Evolutionary conservation across 768 basidiomycete species (phyloP).

Genomic region (Mycena galopus): DNA sequence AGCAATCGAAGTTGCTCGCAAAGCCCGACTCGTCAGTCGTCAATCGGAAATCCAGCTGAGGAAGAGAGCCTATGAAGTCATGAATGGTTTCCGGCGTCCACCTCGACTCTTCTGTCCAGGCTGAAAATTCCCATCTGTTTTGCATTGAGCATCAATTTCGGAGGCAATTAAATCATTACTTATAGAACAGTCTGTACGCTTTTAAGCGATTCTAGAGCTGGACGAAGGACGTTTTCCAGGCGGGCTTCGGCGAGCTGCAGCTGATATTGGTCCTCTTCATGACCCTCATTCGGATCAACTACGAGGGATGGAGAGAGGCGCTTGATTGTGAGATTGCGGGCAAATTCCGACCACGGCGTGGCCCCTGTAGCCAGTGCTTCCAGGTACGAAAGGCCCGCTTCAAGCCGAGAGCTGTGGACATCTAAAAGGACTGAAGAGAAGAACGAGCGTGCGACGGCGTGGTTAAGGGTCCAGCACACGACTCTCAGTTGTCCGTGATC

Average conservation of each 20-base stretch:
- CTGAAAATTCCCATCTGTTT: not conserved
- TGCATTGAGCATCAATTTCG: not conserved
- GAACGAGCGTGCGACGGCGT: not conserved
- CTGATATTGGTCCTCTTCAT: not conserved
- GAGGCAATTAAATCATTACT: not conserved
- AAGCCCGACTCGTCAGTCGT: not conserved
- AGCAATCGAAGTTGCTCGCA: not conserved
- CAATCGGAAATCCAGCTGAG: not conserved
- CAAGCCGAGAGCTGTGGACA: not conserved
- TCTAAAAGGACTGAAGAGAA: conserved; percentile 8
- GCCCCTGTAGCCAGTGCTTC: not conserved
- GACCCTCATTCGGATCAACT: not conserved
- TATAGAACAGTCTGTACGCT: not conserved
- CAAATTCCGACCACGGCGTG: conserved; percentile 1
- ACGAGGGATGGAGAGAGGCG: not conserved
- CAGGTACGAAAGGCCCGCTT: not conserved
- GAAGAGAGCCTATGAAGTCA: not conserved
- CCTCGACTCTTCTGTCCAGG: not conserved
- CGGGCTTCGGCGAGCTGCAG: not conserved
- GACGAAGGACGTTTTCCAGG: not conserved
- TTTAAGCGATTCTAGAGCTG: not conserved
- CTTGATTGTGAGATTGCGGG: not conserved
- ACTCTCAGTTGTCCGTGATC: not conserved
- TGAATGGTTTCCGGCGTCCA: not conserved
- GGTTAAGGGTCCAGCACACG: not conserved